Conservation (phyloP, 192 early-diverging fungal genomes). For the Coemansia guatemalensis region DNA sequence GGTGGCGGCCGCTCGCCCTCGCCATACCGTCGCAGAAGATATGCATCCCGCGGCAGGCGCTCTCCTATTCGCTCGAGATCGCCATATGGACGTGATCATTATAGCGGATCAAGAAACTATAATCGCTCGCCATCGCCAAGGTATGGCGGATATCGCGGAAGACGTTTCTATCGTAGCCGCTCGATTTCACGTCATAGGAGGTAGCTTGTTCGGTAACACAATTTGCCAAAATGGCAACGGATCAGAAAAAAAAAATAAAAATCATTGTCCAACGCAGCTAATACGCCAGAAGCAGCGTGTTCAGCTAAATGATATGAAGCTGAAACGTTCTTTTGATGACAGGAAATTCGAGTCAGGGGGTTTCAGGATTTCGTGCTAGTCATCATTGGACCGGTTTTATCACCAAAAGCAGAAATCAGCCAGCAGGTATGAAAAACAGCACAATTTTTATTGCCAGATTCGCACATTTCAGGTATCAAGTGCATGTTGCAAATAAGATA, state of each 20-base stretch:
- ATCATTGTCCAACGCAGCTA: neutral
- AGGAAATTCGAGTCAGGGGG: too few relatives aligned
- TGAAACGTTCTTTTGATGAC: too few relatives aligned
- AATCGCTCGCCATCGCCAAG: constrained; percentile 44
- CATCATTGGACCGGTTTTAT: too few relatives aligned
- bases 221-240: neutral
- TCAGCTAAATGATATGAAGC: too few relatives aligned
- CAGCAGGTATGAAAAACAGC: too few relatives aligned
- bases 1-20: constrained; percentile 39
- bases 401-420: too few relatives aligned
- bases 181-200: constrained; percentile 48
- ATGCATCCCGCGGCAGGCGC: constrained; percentile 19
- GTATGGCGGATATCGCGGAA: constrained; percentile 21
- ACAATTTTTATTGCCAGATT: too few relatives aligned
- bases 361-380: too few relatives aligned
- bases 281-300: neutral
- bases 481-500: too few relatives aligned
- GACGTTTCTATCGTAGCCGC: constrained; percentile 41
- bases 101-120: constrained; percentile 13
- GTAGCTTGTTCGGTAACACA: constrained; percentile 7
- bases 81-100: constrained; percentile 22
- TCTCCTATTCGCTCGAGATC: constrained; percentile 36
- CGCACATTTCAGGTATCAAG: too few relatives aligned
- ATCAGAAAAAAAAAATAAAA: too few relatives aligned
- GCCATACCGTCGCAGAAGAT: constrained; percentile 25